phyloP scores from a whole-genome alignment of 2,329 filamentous ascomycete genomes.

The Trichophyton equinum region DNA sequence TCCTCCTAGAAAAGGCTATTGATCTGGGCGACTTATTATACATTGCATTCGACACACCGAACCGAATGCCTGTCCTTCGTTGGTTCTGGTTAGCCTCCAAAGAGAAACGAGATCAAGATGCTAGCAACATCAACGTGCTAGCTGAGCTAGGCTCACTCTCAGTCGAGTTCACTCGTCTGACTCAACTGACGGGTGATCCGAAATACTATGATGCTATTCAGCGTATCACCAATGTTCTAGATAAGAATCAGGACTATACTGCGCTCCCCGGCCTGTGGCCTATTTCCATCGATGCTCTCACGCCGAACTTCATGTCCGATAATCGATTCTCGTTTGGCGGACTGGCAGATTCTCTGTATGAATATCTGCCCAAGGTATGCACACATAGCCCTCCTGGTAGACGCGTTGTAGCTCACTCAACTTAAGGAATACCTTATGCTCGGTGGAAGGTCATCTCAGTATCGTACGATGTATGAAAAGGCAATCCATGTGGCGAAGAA shows the following conservation, averaged over 20 bases:
- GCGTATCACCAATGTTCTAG: slow-evolving; percentile 24
- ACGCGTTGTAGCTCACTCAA: background rate
- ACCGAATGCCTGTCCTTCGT: slow-evolving; percentile 17
- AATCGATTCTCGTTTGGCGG: slow-evolving; percentile 42
- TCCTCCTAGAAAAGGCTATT: slow-evolving; percentile 39
- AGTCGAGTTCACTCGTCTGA: slow-evolving; percentile 31
- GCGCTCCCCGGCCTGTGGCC: slow-evolving; percentile 32
- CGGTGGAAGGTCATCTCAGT: slow-evolving; percentile 52
- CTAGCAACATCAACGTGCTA: slow-evolving; percentile 17
- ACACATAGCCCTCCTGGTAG: background rate
- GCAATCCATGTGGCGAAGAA: slow-evolving; percentile 56
- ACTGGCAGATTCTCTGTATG: slow-evolving; percentile 46
- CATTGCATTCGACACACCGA: slow-evolving; percentile 27
- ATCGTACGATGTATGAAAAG: slow-evolving; percentile 58
- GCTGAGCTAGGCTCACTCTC: slow-evolving; percentile 31
- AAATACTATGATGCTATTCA: slow-evolving; percentile 30
- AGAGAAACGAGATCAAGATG: slow-evolving; percentile 17
- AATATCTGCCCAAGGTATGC: slow-evolving; percentile 50
- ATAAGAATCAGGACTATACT: slow-evolving; percentile 24
- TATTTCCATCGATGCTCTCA: slow-evolving; percentile 21
- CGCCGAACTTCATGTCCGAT: slow-evolving; percentile 17
- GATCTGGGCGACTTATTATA: slow-evolving; percentile 45
- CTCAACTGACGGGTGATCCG: slow-evolving; percentile 27
- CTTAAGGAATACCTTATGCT: slow-evolving; percentile 47
- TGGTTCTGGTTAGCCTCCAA: slow-evolving; percentile 18